Evolutionary conservation across 768 basidiomycete species (phyloP).

Genomic region (Calvatia gigantea): DNA sequence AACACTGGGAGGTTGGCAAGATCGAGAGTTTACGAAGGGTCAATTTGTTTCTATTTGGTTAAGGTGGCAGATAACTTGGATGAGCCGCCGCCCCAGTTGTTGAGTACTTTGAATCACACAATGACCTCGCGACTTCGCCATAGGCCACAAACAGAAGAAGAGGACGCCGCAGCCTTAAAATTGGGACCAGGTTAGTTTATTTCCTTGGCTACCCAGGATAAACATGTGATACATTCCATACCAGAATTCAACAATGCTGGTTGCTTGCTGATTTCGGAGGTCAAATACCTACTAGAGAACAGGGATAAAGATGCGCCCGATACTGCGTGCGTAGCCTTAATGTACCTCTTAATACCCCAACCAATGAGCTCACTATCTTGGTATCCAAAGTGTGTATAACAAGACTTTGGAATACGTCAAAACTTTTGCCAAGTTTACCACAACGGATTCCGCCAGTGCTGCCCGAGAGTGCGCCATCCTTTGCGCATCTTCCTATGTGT

Average conservation of each 20-base stretch:
- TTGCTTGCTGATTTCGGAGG: constrained; percentile 88
- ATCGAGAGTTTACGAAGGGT: neutral
- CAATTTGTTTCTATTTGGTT: constrained; percentile 9
- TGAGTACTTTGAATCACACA: neutral
- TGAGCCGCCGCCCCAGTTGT: too few species aligned
- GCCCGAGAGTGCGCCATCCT: constrained; percentile 74
- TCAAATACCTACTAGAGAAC: constrained; percentile 86
- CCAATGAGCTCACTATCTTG: neutral
- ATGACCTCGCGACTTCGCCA: constrained; percentile 68
- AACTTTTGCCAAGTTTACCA: constrained; percentile 87
- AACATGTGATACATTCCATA: neutral
- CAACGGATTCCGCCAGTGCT: constrained; percentile 76
- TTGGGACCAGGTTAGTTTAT: constrained; percentile 64
- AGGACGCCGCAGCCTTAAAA: constrained; percentile 82
- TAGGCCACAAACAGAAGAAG: constrained; percentile 67
- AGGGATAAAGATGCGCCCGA: constrained; percentile 85
- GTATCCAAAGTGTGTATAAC: constrained; percentile 73
- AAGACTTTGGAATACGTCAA: constrained; percentile 92
- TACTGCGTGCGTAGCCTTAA: constrained; percentile 57
- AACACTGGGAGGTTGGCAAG: neutral
- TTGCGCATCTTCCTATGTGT: neutral
- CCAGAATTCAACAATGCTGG: constrained; percentile 90
- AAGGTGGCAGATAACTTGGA: too few species aligned
- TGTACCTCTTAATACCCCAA: neutral
- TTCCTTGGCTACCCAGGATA: too few species aligned